Evolutionary conservation across 1,139 yeast genomes (phyloP).

Genomic region (Yamadazyma sp.): DNA sequence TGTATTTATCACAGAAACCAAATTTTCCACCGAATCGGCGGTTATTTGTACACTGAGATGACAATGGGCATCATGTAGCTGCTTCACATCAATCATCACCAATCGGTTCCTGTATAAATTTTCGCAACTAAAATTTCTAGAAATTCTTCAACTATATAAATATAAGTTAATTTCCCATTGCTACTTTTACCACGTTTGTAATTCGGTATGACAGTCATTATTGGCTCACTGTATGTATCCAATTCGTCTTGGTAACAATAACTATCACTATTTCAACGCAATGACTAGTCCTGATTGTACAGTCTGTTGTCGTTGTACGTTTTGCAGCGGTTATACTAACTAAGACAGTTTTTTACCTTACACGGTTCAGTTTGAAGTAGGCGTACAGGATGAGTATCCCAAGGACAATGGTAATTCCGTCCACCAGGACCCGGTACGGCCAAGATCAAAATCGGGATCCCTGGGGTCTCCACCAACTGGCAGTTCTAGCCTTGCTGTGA

Average conservation of each 20-base stretch:
- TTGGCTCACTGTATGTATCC: conserved; percentile 60
- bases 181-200: not conserved
- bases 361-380: conserved; percentile 68
- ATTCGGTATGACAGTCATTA: conserved; percentile 51
- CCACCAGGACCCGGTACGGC: too few relatives aligned
- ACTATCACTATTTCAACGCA: too few relatives aligned
- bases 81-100: not conserved
- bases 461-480: not conserved
- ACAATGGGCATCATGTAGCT: conserved; percentile 15
- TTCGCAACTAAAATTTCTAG: not conserved
- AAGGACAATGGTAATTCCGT: not conserved
- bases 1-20: conserved; percentile 1
- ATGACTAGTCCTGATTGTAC: too few relatives aligned
- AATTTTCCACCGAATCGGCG: not conserved
- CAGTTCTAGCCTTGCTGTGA: too few relatives aligned
- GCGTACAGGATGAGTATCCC: conserved; percentile 14
- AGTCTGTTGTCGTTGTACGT: too few relatives aligned
- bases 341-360: conserved; percentile 62
- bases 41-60: conserved; percentile 13
- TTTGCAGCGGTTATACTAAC: conserved; percentile 15
- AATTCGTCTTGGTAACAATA: not conserved
- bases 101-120: not conserved
- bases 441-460: conserved; percentile 2
- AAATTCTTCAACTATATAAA: conserved; percentile 1
- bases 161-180: not conserved